A percentile compares a stretch with the other conserved stretches of the same genome.
phyloP scores from a whole-genome alignment of 148 eudicot species.

The Rhododendron molle region DNA sequence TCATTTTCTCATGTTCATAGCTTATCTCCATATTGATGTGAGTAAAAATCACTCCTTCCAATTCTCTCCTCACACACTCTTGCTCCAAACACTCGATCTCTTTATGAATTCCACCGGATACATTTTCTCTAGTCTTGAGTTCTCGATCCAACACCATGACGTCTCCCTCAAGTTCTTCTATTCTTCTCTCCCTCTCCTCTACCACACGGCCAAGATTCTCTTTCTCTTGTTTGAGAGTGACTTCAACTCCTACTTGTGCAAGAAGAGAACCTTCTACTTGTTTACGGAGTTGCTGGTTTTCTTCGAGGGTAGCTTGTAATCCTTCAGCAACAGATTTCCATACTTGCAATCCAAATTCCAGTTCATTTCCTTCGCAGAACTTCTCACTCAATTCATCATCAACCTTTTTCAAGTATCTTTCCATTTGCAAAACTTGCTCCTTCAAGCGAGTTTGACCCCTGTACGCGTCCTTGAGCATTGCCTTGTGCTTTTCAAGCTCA shows the following conservation, averaged over 20 bases:
- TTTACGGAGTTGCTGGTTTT: conserved; percentile 40
- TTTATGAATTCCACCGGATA: conserved; percentile 5
- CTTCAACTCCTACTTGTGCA: conserved; percentile 62
- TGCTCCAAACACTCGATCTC: conserved; percentile 20
- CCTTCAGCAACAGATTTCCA: conserved; percentile 63
- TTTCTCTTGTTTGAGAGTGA: conserved; percentile 49
- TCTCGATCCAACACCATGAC: conserved; percentile 26
- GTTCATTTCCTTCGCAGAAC: conserved; percentile 46
- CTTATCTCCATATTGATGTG: conserved; percentile 18
- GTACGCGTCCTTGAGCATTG: conserved; percentile 38
- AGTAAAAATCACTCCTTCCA: conserved; percentile 29
- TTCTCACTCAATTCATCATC: conserved; percentile 50
- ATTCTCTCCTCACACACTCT: conserved; percentile 31
- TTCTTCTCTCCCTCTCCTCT: conserved; percentile 37
- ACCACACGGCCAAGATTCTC: conserved; percentile 23
- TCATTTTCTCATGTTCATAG: conserved; percentile 23
- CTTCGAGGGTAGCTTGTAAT: conserved; percentile 44
- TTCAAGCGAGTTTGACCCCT: conserved; percentile 13
- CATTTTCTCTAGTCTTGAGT: conserved; percentile 15
- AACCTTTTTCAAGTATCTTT: conserved; percentile 38
- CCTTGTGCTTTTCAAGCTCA: conserved; percentile 36
- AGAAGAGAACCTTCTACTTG: conserved; percentile 74
- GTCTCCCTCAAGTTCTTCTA: conserved; percentile 43
- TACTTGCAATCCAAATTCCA: conserved; percentile 64
- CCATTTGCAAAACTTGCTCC: conserved; percentile 28